These are phyloP conservation scores for Blastobotrys elegans DNA, from an alignment of 1,139 yeast genomes.

Conservation along the genomic window DNA sequence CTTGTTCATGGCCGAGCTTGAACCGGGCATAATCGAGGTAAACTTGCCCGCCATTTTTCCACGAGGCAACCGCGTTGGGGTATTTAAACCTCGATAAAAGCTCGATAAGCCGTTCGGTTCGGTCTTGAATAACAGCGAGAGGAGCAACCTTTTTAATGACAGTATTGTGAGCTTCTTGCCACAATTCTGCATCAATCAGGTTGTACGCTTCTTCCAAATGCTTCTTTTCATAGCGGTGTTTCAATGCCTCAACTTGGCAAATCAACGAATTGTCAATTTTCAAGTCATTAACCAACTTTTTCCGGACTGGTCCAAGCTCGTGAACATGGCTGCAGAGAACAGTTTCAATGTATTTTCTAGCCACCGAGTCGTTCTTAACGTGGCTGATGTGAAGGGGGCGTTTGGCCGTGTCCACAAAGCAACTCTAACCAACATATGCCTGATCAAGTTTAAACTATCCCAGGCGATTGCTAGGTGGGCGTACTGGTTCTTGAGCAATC, in stretches of 20 bases:
- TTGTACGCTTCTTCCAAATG: constrained; percentile 57
- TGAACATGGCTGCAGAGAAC: constrained; percentile 47
- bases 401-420: too few species aligned
- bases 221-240: constrained; percentile 43
- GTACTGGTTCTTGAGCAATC: too few species aligned
- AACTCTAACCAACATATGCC: too few species aligned
- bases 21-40: constrained; percentile 31
- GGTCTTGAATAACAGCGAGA: constrained; percentile 44
- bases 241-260: constrained; percentile 31
- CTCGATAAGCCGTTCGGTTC: constrained; percentile 37
- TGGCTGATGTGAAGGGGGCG: too few species aligned
- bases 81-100: constrained; percentile 44
- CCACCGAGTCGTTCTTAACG: constrained; percentile 41
- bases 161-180: constrained; percentile 60
- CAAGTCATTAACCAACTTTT: constrained; percentile 39
- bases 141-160: constrained; percentile 66
- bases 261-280: constrained; percentile 28
- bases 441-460: too few species aligned
- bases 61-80: constrained; percentile 42
- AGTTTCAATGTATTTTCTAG: constrained; percentile 40
- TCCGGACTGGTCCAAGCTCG: constrained; percentile 44
- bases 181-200: constrained; percentile 55
- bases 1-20: constrained; percentile 10
- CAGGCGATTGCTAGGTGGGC: too few species aligned
- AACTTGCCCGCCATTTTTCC: constrained; percentile 48